Conservation (phyloP, 164 flowering plant genomes). For the Nymphaea colorata region DNA sequence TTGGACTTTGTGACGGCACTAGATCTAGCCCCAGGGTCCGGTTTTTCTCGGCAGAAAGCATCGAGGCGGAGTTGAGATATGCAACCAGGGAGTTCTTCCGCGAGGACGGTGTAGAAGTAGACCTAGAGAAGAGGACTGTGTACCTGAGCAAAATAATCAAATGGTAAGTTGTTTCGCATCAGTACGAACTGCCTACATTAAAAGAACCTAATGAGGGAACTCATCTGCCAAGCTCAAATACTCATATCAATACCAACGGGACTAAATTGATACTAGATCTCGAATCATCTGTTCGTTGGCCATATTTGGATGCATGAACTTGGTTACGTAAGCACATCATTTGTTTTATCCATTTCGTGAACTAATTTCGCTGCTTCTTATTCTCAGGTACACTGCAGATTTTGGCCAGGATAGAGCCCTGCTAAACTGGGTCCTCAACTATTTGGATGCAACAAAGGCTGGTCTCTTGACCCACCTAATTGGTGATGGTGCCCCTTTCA, state of each 20-base stretch:
- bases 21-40: constrained; percentile 64
- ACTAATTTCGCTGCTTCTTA: neutral
- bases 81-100: constrained; percentile 74
- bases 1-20: constrained; percentile 73
- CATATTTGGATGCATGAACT: too few relatives aligned
- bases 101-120: constrained; percentile 48
- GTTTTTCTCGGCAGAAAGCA: constrained; percentile 55
- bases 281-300: neutral
- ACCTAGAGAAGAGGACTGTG: constrained; percentile 66
- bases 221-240: too few relatives aligned
- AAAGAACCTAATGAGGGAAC: too few relatives aligned
- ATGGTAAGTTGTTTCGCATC: constrained; percentile 37
- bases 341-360: too few relatives aligned
- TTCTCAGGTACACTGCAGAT: constrained; percentile 60
- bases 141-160: constrained; percentile 57
- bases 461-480: constrained; percentile 82
- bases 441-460: constrained; percentile 71
- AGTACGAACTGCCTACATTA: too few relatives aligned
- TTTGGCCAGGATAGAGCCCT: constrained; percentile 68
- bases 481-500: constrained; percentile 54
- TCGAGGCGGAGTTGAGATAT: constrained; percentile 57
- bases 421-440: constrained; percentile 56
- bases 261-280: neutral
- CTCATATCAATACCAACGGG: neutral
- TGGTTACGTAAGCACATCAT: too few relatives aligned